phyloP scores from a whole-genome alignment of 495 filamentous ascomycete genomes.

The Lasiosphaeria hispida region DNA sequence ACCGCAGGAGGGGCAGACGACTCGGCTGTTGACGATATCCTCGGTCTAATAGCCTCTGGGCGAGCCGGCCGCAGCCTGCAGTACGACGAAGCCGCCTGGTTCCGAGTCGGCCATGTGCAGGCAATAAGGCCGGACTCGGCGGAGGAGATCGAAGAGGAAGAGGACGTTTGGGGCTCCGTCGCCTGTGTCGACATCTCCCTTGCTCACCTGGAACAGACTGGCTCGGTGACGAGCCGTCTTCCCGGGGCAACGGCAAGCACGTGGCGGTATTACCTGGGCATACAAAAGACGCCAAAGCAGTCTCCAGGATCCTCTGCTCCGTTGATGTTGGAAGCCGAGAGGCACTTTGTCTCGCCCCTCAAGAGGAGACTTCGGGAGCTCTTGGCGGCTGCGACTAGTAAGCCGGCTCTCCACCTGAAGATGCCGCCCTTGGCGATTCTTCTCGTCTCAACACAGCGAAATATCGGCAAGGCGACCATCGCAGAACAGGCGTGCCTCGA shows the following conservation, averaged over 20 bases:
- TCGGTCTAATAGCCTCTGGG: conserved; percentile 41
- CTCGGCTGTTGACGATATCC: conserved; percentile 63
- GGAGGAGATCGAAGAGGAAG: conserved; percentile 48
- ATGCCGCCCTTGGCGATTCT: conserved; percentile 87
- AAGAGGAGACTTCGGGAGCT: conserved; percentile 80
- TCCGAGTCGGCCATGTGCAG: conserved; percentile 73
- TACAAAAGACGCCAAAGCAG: conserved; percentile 54
- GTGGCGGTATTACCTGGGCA: conserved; percentile 84
- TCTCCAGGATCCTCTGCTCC: conserved; percentile 36
- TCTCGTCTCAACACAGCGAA: conserved; percentile 82
- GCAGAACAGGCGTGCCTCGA: conserved; percentile 78
- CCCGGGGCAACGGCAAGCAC: conserved; percentile 69
- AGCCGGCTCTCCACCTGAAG: conserved; percentile 78
- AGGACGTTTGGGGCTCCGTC: conserved; percentile 77
- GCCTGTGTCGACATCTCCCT: conserved; percentile 76
- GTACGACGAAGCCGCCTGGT: conserved; percentile 78
- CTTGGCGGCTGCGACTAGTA: conserved; percentile 82
- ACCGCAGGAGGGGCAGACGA: conserved; percentile 52
- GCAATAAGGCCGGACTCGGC: conserved; percentile 52
- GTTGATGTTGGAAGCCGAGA: conserved; percentile 39
- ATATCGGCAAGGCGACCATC: conserved; percentile 81
- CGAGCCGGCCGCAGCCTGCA: conserved; percentile 32
- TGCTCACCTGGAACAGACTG: conserved; percentile 85
- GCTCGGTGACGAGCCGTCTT: conserved; percentile 72
- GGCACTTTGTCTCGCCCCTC: conserved; percentile 59